phyloP scores from a whole-genome alignment of 345 rosid genomes.

The Clausena lansium region DNA sequence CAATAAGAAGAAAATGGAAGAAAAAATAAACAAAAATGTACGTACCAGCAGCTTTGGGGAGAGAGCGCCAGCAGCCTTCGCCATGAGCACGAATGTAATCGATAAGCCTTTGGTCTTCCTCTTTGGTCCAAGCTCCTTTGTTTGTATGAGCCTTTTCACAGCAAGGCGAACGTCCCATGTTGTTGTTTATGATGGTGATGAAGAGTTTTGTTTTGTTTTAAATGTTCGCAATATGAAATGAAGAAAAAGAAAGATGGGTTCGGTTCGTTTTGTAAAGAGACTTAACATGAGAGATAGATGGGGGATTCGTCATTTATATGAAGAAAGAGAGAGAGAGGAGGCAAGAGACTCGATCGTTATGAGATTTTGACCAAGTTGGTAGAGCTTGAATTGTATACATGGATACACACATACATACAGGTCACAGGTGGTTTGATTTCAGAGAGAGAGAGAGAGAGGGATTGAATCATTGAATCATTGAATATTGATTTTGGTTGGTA shows the following conservation, averaged over 20 bases:
- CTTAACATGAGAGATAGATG: neutral
- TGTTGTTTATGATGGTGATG: neutral
- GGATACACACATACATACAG: slow-evolving; percentile 17
- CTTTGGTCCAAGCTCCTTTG: slow-evolving; percentile 94
- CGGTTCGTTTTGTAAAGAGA: neutral
- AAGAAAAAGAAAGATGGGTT: neutral
- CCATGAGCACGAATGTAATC: slow-evolving; percentile 72
- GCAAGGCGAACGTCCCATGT: slow-evolving; percentile 91
- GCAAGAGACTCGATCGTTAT: slow-evolving; percentile 19
- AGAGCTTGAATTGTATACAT: neutral
- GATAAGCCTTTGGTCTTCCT: slow-evolving; percentile 78
- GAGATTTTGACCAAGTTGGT: slow-evolving; percentile 1
- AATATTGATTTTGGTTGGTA: neutral
- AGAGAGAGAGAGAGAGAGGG: too few species aligned
- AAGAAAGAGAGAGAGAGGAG: neutral
- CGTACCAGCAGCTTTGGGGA: slow-evolving; percentile 72
- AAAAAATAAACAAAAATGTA: neutral
- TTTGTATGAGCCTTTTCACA: slow-evolving; percentile 87
- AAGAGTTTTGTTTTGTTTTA: neutral
- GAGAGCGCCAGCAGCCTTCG: slow-evolving; percentile 93
- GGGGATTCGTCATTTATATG: neutral
- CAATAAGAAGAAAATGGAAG: neutral
- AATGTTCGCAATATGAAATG: neutral
- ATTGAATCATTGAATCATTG: neutral
- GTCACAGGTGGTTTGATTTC: slow-evolving; percentile 16